Percentiles rank a stretch among this genome's conserved stretches.
Conservation (phyloP, 1,139 yeast species). For the Hyphopichia burtonii region DNA sequence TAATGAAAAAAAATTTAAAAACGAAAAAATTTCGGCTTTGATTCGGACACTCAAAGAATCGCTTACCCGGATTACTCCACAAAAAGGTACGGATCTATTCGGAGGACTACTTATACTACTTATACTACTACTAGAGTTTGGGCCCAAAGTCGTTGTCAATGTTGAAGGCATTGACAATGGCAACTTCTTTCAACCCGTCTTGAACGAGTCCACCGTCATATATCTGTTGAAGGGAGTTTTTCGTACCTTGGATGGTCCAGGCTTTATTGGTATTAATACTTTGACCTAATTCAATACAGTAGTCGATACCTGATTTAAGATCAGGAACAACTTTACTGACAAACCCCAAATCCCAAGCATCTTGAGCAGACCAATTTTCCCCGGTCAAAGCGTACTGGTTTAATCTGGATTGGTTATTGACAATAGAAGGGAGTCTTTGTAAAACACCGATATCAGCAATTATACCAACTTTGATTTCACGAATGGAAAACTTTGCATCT, state of each 20-base stretch:
- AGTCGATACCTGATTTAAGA: constrained; percentile 48
- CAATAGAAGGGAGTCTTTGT: constrained; percentile 61
- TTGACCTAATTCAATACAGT: constrained; percentile 52
- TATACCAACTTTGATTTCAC: constrained; percentile 73
- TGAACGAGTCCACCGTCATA: constrained; percentile 43
- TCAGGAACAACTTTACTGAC: constrained; percentile 48
- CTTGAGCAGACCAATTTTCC: constrained; percentile 51
- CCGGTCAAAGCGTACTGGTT: constrained; percentile 68
- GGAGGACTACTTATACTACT: too few species aligned
- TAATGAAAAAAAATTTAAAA: too few species aligned
- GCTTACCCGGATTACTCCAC: background rate
- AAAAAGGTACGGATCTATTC: too few species aligned
- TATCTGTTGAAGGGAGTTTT: constrained; percentile 55
- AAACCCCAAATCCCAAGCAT: constrained; percentile 57
- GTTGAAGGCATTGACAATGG: constrained; percentile 50
- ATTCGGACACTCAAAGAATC: background rate
- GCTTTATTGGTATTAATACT: constrained; percentile 47
- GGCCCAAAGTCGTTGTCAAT: constrained; percentile 20
- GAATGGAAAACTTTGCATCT: constrained; percentile 57
- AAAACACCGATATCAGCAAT: constrained; percentile 80
- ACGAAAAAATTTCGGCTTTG: too few species aligned
- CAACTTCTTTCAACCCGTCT: constrained; percentile 54
- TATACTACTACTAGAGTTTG: background rate
- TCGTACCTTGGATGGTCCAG: constrained; percentile 70
- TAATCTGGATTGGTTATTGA: constrained; percentile 58